A percentile compares a stretch with the other conserved stretches of the same genome.
phyloP scores from a whole-genome alignment of 805 yeast species.

The Wickerhamomyces rabaulensis region DNA sequence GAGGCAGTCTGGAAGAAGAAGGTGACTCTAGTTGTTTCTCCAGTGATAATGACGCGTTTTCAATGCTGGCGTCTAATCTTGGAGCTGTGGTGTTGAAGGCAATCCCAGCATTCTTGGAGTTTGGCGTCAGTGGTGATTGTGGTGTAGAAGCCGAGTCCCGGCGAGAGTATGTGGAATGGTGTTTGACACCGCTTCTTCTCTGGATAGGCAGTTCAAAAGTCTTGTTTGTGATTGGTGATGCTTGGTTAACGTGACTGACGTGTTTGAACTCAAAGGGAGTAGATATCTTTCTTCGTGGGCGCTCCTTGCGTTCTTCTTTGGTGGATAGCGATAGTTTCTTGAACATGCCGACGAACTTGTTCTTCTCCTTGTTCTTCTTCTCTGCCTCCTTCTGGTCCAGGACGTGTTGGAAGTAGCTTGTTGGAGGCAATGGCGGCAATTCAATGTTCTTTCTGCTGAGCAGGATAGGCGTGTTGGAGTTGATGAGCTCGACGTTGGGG shows the following conservation, averaged over 20 bases:
- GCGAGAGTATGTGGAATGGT: neutral
- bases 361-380: slow-evolving; percentile 11
- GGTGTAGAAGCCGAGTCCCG: neutral
- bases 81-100: slow-evolving; percentile 20
- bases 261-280: slow-evolving; percentile 36
- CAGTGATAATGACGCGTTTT: neutral
- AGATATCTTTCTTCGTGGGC: slow-evolving; percentile 25
- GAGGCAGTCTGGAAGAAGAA: slow-evolving; percentile 14
- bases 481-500: slow-evolving; percentile 27
- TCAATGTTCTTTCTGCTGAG: slow-evolving; percentile 30
- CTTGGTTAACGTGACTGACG: slow-evolving; percentile 33
- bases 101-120: slow-evolving; percentile 6
- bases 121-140: neutral
- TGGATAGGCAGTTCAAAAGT: slow-evolving; percentile 10
- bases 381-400: slow-evolving; percentile 4
- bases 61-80: neutral
- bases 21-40: slow-evolving; percentile 1
- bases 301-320: slow-evolving; percentile 4
- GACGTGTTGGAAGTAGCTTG: slow-evolving; percentile 14
- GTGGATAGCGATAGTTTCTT: slow-evolving; percentile 24
- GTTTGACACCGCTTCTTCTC: neutral
- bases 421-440: slow-evolving; percentile 31
- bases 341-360: slow-evolving; percentile 27
- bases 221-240: slow-evolving; percentile 13
- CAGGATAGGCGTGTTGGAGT: slow-evolving; percentile 30